phyloP scores from a whole-genome alignment of 2,329 filamentous ascomycete genomes.

The Ophiobolus disseminans region DNA sequence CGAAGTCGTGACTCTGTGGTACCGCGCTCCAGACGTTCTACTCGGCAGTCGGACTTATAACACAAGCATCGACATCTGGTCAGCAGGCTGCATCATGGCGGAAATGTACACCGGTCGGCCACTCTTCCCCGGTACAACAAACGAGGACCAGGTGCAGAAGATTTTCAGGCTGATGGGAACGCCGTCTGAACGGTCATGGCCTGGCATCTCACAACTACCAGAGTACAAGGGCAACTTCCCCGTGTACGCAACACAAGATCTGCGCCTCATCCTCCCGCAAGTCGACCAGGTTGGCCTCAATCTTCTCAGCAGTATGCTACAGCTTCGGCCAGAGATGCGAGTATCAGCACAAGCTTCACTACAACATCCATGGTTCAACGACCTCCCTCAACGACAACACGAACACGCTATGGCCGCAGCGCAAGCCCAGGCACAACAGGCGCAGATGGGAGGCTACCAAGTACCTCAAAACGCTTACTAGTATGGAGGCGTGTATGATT shows the following conservation, averaged over 20 bases:
- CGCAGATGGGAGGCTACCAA: constrained; percentile 48
- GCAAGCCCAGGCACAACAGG: constrained; percentile 46
- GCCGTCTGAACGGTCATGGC: constrained; percentile 93
- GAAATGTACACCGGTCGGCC: constrained; percentile 98
- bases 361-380: constrained; percentile 90
- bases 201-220: constrained; percentile 91
- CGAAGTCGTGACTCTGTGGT: constrained; percentile 97
- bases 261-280: constrained; percentile 84
- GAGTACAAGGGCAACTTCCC: constrained; percentile 97
- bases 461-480: constrained; percentile 50
- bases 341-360: constrained; percentile 87
- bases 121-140: constrained; percentile 95
- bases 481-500: constrained; percentile 10
- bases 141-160: constrained; percentile 95
- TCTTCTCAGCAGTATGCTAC: constrained; percentile 87
- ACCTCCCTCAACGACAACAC: constrained; percentile 64
- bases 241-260: constrained; percentile 90
- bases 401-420: constrained; percentile 44
- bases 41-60: constrained; percentile 96
- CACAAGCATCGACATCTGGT: constrained; percentile 99
- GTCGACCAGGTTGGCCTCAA: constrained; percentile 89
- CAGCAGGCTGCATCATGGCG: constrained; percentile 98
- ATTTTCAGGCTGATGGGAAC: constrained; percentile 99
- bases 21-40: constrained; percentile 93
- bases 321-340: constrained; percentile 88